Conservation (phyloP, 805 yeast species). For the Saccharomycopsis capsularis region DNA sequence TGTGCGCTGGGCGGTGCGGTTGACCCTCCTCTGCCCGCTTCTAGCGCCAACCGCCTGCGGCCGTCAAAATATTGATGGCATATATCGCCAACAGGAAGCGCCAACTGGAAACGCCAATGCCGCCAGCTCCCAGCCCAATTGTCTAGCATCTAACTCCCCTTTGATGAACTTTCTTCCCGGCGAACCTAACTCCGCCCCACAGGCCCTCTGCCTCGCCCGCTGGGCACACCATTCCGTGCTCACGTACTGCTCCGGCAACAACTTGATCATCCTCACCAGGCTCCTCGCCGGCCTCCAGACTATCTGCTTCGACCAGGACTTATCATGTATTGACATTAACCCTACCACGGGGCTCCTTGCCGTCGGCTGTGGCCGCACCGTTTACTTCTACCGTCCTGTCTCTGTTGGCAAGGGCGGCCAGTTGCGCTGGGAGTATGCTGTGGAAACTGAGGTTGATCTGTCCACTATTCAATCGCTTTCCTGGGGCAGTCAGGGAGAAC, state of each 20-base stretch:
- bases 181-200: slow-evolving; percentile 20
- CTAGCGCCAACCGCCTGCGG: no score
- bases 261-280: slow-evolving; percentile 58
- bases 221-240: slow-evolving; percentile 19
- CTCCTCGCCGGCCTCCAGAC: slow-evolving; percentile 61
- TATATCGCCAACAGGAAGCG: no score
- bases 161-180: slow-evolving; percentile 23
- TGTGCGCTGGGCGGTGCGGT: no score
- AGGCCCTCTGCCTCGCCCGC: slow-evolving; percentile 12
- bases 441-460: slow-evolving; percentile 26
- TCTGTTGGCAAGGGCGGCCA: slow-evolving; percentile 24
- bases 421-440: slow-evolving; percentile 41
- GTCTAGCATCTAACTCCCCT: no score
- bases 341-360: slow-evolving; percentile 54
- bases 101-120: no score
- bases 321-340: slow-evolving; percentile 60
- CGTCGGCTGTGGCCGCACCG: slow-evolving; percentile 36
- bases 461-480: slow-evolving; percentile 36
- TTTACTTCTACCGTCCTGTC: slow-evolving; percentile 50
- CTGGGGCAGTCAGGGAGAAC: slow-evolving; percentile 53
- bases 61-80: no score
- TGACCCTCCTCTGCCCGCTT: no score
- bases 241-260: slow-evolving; percentile 84
- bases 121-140: no score
- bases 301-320: slow-evolving; percentile 60